These are phyloP conservation scores for Stagonosporopsis cucurbitacearum DNA, from an alignment of 2,329 filamentous ascomycete genomes.

Conservation along the genomic window DNA sequence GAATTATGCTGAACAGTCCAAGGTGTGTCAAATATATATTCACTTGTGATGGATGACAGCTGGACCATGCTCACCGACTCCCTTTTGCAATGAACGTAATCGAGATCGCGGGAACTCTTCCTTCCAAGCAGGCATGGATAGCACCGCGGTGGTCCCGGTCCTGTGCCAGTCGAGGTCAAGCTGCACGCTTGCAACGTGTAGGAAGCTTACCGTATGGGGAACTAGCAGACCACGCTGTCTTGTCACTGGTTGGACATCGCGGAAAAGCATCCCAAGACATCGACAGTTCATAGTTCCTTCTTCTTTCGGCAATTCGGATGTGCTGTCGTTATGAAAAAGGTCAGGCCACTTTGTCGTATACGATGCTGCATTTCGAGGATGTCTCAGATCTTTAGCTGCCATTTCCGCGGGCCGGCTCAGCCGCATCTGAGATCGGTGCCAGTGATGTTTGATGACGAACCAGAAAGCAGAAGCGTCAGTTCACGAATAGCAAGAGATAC, in stretches of 20 bases:
- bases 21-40: background rate
- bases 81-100: background rate
- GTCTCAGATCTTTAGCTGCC: background rate
- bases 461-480: background rate
- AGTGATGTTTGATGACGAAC: background rate
- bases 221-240: background rate
- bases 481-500: background rate
- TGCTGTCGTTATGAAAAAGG: background rate
- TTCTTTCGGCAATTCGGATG: conserved; percentile 1
- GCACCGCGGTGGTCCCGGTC: background rate
- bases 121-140: background rate
- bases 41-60: background rate
- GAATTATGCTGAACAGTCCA: background rate
- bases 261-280: conserved; percentile 8
- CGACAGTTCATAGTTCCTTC: conserved; percentile 7
- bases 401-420: background rate
- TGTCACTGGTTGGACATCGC: conserved; percentile 8
- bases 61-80: background rate
- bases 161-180: background rate
- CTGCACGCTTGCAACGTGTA: conserved; percentile 1
- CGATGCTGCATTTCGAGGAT: background rate
- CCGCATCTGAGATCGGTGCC: background rate
- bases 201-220: conserved; percentile 16
- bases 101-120: background rate
- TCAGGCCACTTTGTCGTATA: background rate